A percentile compares a stretch with the other conserved stretches of the same genome.
Evolutionary conservation across 2,329 filamentous ascomycete species (phyloP).

Genomic region (Knufia petricola): DNA sequence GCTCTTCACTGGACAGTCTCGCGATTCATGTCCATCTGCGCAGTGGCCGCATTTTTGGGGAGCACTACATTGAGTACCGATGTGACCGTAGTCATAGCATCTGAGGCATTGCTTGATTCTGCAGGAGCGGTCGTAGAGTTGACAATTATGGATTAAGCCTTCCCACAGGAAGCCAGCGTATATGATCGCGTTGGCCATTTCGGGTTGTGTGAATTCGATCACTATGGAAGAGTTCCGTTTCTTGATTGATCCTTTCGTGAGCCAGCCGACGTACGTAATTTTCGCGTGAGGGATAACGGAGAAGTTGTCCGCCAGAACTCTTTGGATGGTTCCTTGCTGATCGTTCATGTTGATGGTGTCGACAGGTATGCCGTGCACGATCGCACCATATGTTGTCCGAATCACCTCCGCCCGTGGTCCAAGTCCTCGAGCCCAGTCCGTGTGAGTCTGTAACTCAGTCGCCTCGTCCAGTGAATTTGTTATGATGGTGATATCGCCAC

Average conservation of each 20-base stretch:
- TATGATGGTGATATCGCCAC: constrained; percentile 7
- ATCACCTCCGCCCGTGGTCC: neutral
- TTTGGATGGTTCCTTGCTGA: constrained; percentile 21
- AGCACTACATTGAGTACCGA: constrained; percentile 21
- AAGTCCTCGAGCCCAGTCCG: neutral
- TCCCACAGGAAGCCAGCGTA: constrained; percentile 22
- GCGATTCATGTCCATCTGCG: constrained; percentile 20
- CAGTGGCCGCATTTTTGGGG: constrained; percentile 24
- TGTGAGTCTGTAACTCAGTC: neutral
- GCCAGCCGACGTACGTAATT: constrained; percentile 24
- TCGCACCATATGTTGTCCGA: constrained; percentile 22
- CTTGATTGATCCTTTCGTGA: constrained; percentile 7
- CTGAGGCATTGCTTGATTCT: constrained; percentile 25
- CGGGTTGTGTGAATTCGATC: constrained; percentile 23
- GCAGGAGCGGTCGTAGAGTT: constrained; percentile 24
- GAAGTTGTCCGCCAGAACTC: constrained; percentile 24
- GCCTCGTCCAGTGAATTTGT: neutral
- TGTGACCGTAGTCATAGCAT: constrained; percentile 24
- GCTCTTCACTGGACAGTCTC: constrained; percentile 14
- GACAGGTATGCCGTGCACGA: constrained; percentile 23
- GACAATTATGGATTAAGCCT: constrained; percentile 16
- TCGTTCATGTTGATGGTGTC: constrained; percentile 25
- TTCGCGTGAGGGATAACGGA: constrained; percentile 21
- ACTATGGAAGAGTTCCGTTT: constrained; percentile 14
- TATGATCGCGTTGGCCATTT: constrained; percentile 24